Evolutionary conservation across 1,139 yeast genomes (phyloP), one percentile per base, ranked within the genome.

Genomic region (Zygosaccharomyces sapae): DNA sequence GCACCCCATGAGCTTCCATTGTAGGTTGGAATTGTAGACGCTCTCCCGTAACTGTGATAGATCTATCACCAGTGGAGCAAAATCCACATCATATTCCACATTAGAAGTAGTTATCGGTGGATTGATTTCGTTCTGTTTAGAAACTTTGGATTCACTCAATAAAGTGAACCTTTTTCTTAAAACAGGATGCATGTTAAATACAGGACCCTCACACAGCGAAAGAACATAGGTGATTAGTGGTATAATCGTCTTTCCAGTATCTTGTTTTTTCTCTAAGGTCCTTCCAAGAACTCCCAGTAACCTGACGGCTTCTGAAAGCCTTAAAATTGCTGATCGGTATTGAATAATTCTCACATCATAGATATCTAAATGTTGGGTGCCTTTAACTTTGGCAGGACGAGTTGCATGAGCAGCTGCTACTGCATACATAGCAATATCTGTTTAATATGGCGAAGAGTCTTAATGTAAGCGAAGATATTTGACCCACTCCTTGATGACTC

Each of bases 371-470:
- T 53, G 48, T 13, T 52, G 48, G 1, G 62, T 51, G 8, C 55
- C 57, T 33, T 45, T 51, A 9, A 51, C 41, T 24, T 29, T 38
- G 5, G 41, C 40, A 3, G 60, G 55, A 27, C 49, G 42, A 2
- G 62, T 49, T 8, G 58, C 59, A 24, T 47, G 40, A 12, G 65
- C 65, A 19, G 66, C 67, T 31, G 66, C 63, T 45, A 55, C 61
- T 8, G 63, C 62, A 38, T 55, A 50, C 65, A 59, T 60, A 19
- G 12, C 20, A 12, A 13, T 38, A 12, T 30, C n/a, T 16, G 4
- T 20, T 38, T 18, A n/a, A 16, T 6, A 20, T 19, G 47, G 18
- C 41, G 44, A 22, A 44, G 22, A 24, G 44, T 12, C 18, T 8
- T 7, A 31, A 12, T 5, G 18, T 13, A 31, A 6, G 16, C 16